phyloP scores from a whole-genome alignment of 306 rosid genomes.

The Rosa rugosa region DNA sequence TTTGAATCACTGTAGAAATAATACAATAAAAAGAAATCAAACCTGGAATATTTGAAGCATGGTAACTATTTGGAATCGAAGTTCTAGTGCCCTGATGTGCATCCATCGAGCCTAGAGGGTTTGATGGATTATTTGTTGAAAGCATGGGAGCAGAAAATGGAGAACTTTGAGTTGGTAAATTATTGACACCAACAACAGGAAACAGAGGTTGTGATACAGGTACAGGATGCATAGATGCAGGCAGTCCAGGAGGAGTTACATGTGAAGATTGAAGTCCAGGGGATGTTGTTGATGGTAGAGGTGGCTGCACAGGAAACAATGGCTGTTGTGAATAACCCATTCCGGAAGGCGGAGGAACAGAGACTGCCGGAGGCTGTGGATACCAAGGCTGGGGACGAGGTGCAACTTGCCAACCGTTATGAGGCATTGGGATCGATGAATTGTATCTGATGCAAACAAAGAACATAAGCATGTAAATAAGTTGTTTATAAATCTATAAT shows the following conservation, averaged over 20 bases:
- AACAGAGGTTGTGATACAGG: constrained; percentile 95
- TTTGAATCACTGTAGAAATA: neutral
- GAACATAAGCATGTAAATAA: constrained; percentile 5
- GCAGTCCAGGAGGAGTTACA: constrained; percentile 78
- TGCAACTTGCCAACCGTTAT: constrained; percentile 69
- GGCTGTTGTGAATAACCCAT: constrained; percentile 78
- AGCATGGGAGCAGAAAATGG: constrained; percentile 60
- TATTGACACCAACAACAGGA: constrained; percentile 83
- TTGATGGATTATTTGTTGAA: constrained; percentile 51
- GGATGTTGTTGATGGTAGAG: constrained; percentile 53
- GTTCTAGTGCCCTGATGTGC: constrained; percentile 51
- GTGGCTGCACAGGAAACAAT: constrained; percentile 94
- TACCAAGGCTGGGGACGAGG: constrained; percentile 91
- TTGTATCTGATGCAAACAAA: constrained; percentile 53
- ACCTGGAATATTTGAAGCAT: constrained; percentile 54
- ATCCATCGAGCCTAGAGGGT: constrained; percentile 51
- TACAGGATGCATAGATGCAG: constrained; percentile 57
- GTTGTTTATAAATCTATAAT: neutral
- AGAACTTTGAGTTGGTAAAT: constrained; percentile 54
- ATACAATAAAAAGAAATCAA: constrained; percentile 2
- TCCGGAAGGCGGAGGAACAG: constrained; percentile 72
- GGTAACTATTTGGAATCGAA: constrained; percentile 44
- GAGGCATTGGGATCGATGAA: constrained; percentile 59
- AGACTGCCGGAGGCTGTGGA: constrained; percentile 66
- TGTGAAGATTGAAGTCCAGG: constrained; percentile 57